Evolutionary conservation across 2,329 filamentous ascomycete genomes (phyloP), one percentile per base, ranked within the genome.

Genomic region (Penicillium sclerotiorum): DNA sequence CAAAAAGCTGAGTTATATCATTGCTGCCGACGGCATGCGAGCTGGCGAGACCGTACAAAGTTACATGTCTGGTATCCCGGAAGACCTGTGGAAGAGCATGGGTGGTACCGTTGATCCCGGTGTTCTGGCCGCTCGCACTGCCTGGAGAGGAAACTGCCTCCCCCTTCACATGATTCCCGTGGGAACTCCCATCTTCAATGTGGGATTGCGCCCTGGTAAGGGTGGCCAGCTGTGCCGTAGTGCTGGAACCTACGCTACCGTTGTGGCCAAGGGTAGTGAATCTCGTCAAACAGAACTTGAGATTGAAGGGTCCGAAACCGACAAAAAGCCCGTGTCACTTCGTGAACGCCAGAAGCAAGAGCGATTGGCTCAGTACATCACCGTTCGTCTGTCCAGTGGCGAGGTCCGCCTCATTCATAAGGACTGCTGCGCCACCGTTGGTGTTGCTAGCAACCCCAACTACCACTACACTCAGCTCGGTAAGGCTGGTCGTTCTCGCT

Each of bases 91-190:
- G 64, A 85, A 88, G 43, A 91, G 86, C 67, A 97, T 99, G 92
- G 94, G 94, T 53, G 93, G 94, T 61, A 77, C 87, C 35, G 82
- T 96, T 43, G 94, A 99, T 79, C 91, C 93, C 9, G 95, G 95
- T 87, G 90, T 99, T 70, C 77, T 99, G 55, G 94, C 95, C 7
- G 89, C 94, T 23, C 94, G 90, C 77, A 99, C 95, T 20, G 92
- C 91, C 1, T 92, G 92, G 77, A 83, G 90, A 65, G 94, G 94
- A 47, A 99, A 99, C 73, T 99, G 94, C 69, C 75, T 99, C 60
- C 94, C 94, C 12, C 79, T 99, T 68, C 89, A 95, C 73, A 94
- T 99, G 86, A 89, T 99, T 52, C 95, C 94, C 1, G 82, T 96
- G 32, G 93, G 94, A n/a, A 96, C 91, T 2, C 84, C 90, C 35